These are phyloP conservation scores for Acacia confusa DNA, from an alignment of 306 rosid species.

Conservation along the genomic window DNA sequence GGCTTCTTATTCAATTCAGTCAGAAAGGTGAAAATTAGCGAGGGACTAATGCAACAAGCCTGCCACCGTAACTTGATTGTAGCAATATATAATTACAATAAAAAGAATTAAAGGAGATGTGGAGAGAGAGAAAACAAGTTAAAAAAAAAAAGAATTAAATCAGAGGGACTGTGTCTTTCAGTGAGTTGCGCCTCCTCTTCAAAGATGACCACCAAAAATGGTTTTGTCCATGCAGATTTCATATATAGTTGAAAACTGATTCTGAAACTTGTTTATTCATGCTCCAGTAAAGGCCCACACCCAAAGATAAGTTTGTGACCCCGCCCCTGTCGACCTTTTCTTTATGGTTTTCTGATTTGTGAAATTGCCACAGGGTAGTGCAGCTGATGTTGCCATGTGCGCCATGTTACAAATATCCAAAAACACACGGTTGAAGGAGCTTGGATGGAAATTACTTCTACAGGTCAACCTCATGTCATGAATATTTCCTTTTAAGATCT, in stretches of 20 bases:
- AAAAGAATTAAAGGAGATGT: neutral
- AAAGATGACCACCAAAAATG: neutral
- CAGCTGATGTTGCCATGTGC: constrained; percentile 99
- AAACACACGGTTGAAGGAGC: constrained; percentile 64
- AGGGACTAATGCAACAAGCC: neutral
- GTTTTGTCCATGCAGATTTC: neutral
- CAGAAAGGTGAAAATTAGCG: neutral
- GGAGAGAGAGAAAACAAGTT: neutral
- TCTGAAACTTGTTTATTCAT: neutral
- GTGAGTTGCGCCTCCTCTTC: neutral
- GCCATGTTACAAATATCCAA: constrained; percentile 87
- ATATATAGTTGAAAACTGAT: neutral
- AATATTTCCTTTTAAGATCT: constrained; percentile 18
- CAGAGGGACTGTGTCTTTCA: neutral
- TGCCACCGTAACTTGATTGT: neutral
- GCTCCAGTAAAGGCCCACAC: neutral
- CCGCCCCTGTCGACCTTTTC: constrained; percentile 5
- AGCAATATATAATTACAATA: neutral
- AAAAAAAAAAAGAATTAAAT: neutral
- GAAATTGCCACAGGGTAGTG: constrained; percentile 84
- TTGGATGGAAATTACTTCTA: constrained; percentile 90
- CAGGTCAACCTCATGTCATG: constrained; percentile 55
- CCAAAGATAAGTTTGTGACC: neutral
- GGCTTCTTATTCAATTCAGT: neutral
- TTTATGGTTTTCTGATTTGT: constrained; percentile 28